phyloP scores from a whole-genome alignment of 1,139 yeast species.

The Zygosaccharomyces sapae region DNA sequence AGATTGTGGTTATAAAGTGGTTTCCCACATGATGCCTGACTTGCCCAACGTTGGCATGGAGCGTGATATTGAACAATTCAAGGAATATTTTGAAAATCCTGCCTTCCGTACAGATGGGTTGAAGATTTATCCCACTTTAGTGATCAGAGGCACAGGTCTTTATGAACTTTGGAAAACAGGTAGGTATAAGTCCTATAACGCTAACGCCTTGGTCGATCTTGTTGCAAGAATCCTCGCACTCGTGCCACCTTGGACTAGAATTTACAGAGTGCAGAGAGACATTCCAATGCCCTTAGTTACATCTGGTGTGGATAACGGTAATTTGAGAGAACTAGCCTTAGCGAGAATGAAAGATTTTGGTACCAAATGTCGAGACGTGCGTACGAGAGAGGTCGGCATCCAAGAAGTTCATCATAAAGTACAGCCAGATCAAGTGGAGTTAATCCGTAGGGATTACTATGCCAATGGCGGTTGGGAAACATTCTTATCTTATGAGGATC shows the following conservation, averaged over 20 bases:
- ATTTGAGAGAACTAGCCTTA: constrained; percentile 86
- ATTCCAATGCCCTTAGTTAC: constrained; percentile 99
- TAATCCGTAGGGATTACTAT: constrained; percentile 89
- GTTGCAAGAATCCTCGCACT: constrained; percentile 93
- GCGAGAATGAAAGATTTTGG: constrained; percentile 99
- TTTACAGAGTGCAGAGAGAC: constrained; percentile 96
- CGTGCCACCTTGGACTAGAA: constrained; percentile 99
- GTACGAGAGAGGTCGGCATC: constrained; percentile 97
- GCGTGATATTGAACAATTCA: constrained; percentile 91
- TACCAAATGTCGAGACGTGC: constrained; percentile 91
- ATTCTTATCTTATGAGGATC: constrained; percentile 92
- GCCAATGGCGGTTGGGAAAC: constrained; percentile 99
- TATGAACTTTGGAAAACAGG: constrained; percentile 98
- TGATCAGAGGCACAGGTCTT: constrained; percentile 94
- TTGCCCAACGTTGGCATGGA: constrained; percentile 98
- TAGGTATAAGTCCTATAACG: constrained; percentile 87
- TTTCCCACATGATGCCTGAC: constrained; percentile 99
- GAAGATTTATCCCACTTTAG: constrained; percentile 91
- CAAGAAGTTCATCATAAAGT: constrained; percentile 98
- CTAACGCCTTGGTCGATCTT: constrained; percentile 87
- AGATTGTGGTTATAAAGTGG: constrained; percentile 97
- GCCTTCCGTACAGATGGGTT: constrained; percentile 96
- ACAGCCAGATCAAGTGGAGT: constrained; percentile 94
- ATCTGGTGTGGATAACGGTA: constrained; percentile 97
- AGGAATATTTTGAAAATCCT: constrained; percentile 95